Percentiles rank a stretch among this genome's conserved stretches.
These are phyloP conservation scores for Artomyces pyxidatus DNA, from an alignment of 768 basidiomycete species.

Conservation along the genomic window DNA sequence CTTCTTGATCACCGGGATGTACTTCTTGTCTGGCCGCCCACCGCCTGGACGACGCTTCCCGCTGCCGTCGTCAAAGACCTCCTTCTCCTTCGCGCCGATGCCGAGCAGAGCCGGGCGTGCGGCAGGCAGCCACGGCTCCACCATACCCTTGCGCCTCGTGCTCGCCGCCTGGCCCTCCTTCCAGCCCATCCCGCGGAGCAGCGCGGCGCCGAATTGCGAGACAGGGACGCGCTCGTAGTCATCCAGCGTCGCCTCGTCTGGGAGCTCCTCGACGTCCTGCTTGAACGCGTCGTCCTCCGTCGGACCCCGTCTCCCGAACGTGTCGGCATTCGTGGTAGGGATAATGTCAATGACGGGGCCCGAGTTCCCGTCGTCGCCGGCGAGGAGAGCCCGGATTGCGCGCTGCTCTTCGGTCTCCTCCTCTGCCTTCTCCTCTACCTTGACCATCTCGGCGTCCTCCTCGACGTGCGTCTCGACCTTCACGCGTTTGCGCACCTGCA, in stretches of 20 bases:
- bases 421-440: conserved; percentile 23
- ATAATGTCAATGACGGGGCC: conserved; percentile 52
- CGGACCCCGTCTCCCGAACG: conserved; percentile 26
- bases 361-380: conserved; percentile 34
- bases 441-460: conserved; percentile 6
- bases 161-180: conserved; percentile 72
- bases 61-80: conserved; percentile 62
- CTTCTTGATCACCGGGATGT: conserved; percentile 74
- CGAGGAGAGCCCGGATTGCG: conserved; percentile 75
- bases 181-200: conserved; percentile 97
- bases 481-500: conserved; percentile 41
- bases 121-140: conserved; percentile 76
- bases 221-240: conserved; percentile 92
- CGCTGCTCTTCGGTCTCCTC: conserved; percentile 69
- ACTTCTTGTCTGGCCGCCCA: conserved; percentile 61
- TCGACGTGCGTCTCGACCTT: conserved; percentile 20
- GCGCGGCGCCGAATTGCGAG: conserved; percentile 86
- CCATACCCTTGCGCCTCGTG: conserved; percentile 40
- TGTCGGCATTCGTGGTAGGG: conserved; percentile 26
- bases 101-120: conserved; percentile 83
- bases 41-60: conserved; percentile 33
- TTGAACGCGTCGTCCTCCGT: conserved; percentile 80
- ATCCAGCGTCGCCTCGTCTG: conserved; percentile 64
- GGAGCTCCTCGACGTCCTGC: conserved; percentile 76
- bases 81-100: conserved; percentile 87